Base-by-base conservation (phyloP, 805 yeast genomes). In the Lipomyces lipofer region DNA sequence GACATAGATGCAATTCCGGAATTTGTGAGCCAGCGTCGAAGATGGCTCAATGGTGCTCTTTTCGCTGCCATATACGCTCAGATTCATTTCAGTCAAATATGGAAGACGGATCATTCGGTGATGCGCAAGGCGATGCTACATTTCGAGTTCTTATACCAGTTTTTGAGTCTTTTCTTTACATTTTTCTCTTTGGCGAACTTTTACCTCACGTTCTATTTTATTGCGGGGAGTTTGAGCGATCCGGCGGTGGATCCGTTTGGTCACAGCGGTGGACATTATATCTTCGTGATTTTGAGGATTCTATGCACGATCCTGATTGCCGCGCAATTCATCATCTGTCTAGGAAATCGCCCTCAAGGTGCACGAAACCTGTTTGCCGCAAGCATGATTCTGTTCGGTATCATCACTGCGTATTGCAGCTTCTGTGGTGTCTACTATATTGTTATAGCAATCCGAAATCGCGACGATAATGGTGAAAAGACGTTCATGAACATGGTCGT, bases 271-370 rank as follows among this genome's bases (percentile, higher is more conserved):
- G 97, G 96, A 22, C 81, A 81, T 63, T 81, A 88, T 52, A 73
- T 92, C 28, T 92, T 91, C 70, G 85, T 90, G 47, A 77, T 91
- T 42, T 83, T 94, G 82, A 88, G 90, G 69, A 91, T 94, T 69
- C 72, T 89, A 57, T 82, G 92, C 65, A 78, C 90, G 50, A 83
- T 95, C 68, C 85, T 87, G 17, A 77, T 94, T 63, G 84, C 94
- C 10, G 82, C 95, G n/a, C 84, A 90, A 71, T 87, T 94, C 66
- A 85, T 94, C 62, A 86, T 91, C 33, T 90, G 97, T 0, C 86
- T 94, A 80, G 99, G 99, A 60, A 94, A 94, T 67, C 80, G 98
- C 66, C 99, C 99, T 2, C 98, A 94, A 64, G 99, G 99, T 7
- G 51, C 62, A 12, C 58, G 46, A 30, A 83, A 80, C 49, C 71